Percentiles rank a stretch among this genome's conserved stretches.
Conservation (phyloP, 805 yeast species). For the Metschnikowia chrysomelidarum region DNA sequence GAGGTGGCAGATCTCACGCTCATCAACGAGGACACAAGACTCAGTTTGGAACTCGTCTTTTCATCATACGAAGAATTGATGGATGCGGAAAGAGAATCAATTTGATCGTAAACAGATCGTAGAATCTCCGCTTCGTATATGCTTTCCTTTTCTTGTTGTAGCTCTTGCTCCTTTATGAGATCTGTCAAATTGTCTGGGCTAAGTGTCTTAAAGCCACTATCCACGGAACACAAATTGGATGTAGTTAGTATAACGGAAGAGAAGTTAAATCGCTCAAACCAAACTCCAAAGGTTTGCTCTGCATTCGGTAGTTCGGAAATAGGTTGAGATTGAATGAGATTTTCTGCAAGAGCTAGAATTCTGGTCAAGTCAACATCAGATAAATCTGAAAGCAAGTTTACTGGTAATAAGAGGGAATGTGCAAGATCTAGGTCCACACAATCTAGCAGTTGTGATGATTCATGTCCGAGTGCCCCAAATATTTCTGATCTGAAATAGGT, state of each 20-base stretch:
- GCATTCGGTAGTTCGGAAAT: constrained; percentile 21
- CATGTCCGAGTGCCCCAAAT: constrained; percentile 22
- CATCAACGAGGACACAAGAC: constrained; percentile 35
- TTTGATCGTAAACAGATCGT: constrained; percentile 21
- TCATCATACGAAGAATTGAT: constrained; percentile 17
- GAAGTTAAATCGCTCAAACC: constrained; percentile 36
- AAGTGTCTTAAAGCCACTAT: not conserved
- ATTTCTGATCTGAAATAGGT: constrained; percentile 45
- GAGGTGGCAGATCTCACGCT: constrained; percentile 30
- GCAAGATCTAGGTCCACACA: constrained; percentile 32
- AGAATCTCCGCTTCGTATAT: constrained; percentile 26
- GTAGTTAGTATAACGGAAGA: constrained; percentile 36
- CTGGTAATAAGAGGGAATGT: constrained; percentile 36
- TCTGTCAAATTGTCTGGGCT: constrained; percentile 3
- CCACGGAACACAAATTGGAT: constrained; percentile 17
- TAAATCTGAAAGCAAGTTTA: constrained; percentile 26
- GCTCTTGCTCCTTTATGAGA: constrained; percentile 29
- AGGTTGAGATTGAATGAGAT: constrained; percentile 26
- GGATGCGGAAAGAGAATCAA: constrained; percentile 26
- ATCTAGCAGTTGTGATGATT: constrained; percentile 9
- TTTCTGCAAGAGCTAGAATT: constrained; percentile 27
- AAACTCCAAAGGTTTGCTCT: constrained; percentile 25
- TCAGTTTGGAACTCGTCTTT: constrained; percentile 16
- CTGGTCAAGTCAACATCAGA: constrained; percentile 27
- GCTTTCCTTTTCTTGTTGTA: constrained; percentile 29